Conservation (phyloP, 495 filamentous ascomycete genomes). For the Daldinia concentrica region DNA sequence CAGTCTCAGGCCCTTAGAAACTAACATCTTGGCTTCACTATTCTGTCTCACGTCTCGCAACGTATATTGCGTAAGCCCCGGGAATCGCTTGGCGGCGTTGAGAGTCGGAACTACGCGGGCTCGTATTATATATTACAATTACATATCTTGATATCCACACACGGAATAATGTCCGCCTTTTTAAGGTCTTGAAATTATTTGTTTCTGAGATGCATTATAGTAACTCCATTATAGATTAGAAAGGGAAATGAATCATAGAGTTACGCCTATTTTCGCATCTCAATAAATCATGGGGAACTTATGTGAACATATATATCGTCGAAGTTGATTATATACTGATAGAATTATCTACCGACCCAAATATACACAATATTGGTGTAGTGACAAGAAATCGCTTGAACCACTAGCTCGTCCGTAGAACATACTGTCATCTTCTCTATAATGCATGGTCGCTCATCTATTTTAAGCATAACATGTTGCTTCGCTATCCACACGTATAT, state of each 20-base stretch:
- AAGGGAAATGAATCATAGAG: not conserved
- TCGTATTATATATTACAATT: not conserved
- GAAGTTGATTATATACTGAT: slow-evolving; percentile 33
- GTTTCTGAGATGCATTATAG: not conserved
- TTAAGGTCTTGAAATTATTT: not conserved
- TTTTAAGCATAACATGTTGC: slow-evolving; percentile 12
- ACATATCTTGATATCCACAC: not conserved
- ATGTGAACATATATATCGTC: slow-evolving; percentile 1
- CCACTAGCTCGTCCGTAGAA: not conserved
- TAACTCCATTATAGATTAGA: not conserved
- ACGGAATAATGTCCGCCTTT: not conserved
- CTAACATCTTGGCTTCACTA: slow-evolving; percentile 23
- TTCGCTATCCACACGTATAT: not conserved
- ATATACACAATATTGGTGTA: slow-evolving; percentile 26
- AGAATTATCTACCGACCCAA: slow-evolving; percentile 25
- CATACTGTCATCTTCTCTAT: slow-evolving; percentile 16
- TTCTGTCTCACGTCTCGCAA: not conserved
- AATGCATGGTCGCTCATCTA: slow-evolving; percentile 27
- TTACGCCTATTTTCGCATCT: not conserved
- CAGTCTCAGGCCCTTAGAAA: slow-evolving; percentile 17
- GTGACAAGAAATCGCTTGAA: not conserved
- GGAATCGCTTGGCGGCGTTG: not conserved
- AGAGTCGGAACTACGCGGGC: not conserved
- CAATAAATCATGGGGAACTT: no score
- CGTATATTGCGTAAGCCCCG: slow-evolving; percentile 1